Conservation (phyloP, 78 protist genomes). For the Trichosphaerium sp. region DNA sequence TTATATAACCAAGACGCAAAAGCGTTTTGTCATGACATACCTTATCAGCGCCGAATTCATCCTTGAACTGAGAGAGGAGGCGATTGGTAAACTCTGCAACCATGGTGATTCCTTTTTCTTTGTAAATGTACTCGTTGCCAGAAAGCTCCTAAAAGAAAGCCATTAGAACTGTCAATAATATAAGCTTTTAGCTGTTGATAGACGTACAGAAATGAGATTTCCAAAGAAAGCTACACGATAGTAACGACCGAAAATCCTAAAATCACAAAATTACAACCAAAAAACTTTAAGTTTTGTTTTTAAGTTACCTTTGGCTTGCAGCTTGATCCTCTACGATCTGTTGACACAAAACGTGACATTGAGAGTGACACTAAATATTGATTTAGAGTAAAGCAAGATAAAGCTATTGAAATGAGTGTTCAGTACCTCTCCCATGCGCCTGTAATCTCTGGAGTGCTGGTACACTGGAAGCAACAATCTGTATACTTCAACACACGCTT, state of each 20-base stretch:
- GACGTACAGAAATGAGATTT: no score
- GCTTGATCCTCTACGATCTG: no score
- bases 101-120: neutral
- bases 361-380: no score
- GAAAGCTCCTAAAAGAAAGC: neutral
- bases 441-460: neutral
- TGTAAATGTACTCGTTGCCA: slow-evolving; percentile 5
- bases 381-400: no score
- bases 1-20: neutral
- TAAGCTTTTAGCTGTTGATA: no score
- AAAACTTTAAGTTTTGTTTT: no score
- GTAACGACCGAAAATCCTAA: no score
- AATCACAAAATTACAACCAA: no score
- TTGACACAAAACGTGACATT: no score
- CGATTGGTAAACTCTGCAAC: neutral
- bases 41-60: neutral
- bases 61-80: neutral
- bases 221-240: slow-evolving; percentile 1
- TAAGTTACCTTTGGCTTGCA: no score
- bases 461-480: neutral
- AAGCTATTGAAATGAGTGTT: neutral
- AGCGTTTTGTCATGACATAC: neutral
- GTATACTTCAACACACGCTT: neutral
- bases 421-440: neutral
- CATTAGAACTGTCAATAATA: no score